phyloP scores from a whole-genome alignment of 2,329 filamentous ascomycete species.

The Escovopsis weberi region DNA sequence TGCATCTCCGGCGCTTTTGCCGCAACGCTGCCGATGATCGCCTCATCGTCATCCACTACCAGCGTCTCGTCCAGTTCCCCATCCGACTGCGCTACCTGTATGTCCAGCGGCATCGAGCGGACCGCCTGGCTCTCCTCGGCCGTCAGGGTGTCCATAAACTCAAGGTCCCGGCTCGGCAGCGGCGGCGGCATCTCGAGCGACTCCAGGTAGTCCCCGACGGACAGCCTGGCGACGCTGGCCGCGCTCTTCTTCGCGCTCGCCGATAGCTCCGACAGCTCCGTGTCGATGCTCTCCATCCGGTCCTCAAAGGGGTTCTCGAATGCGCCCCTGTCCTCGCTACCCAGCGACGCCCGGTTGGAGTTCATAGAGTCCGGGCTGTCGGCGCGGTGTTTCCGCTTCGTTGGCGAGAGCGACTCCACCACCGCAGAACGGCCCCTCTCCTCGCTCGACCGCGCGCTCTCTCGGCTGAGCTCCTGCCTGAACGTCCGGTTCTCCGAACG shows the following conservation, averaged over 20 bases:
- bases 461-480: conserved; percentile 31
- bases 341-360: conserved; percentile 29
- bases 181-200: conserved; percentile 6
- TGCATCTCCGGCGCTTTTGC: conserved; percentile 28
- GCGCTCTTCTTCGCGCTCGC: neutral
- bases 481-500: conserved; percentile 38
- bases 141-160: conserved; percentile 9
- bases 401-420: conserved; percentile 28
- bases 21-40: conserved; percentile 3
- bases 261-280: conserved; percentile 15
- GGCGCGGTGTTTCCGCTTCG: conserved; percentile 31
- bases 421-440: conserved; percentile 7
- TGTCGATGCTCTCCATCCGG: conserved; percentile 10
- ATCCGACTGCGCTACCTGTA: neutral
- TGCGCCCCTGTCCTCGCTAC: conserved; percentile 22
- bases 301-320: conserved; percentile 19
- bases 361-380: conserved; percentile 33
- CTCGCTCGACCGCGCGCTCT: conserved; percentile 14
- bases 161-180: conserved; percentile 6
- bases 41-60: neutral
- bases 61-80: neutral
- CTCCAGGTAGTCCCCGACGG: conserved; percentile 5
- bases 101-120: conserved; percentile 1
- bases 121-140: conserved; percentile 9
- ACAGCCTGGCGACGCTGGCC: conserved; percentile 6